phyloP scores from a whole-genome alignment of 2,329 filamentous ascomycete species.

The Mycocentrospora acerina region DNA sequence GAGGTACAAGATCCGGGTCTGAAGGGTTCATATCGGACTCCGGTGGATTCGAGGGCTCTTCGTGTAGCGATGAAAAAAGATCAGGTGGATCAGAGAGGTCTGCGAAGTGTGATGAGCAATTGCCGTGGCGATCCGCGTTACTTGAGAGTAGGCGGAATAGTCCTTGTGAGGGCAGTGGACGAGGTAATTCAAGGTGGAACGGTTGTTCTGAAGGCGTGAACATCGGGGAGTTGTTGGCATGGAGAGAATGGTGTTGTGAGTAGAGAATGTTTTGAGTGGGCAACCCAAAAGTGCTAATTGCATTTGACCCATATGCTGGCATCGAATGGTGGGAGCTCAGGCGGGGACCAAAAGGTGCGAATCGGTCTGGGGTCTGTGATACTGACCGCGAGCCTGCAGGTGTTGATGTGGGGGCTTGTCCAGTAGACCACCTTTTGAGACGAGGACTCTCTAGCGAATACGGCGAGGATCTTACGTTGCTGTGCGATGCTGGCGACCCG shows the following conservation, averaged over 20 bases:
- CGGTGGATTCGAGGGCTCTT: conserved; percentile 72
- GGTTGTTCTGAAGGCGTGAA: conserved; percentile 54
- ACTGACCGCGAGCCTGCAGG: conserved; percentile 59
- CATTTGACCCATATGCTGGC: conserved; percentile 38
- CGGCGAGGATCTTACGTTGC: conserved; percentile 67
- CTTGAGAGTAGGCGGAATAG: conserved; percentile 74
- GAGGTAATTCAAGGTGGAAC: conserved; percentile 58
- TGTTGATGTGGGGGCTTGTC: conserved; percentile 60
- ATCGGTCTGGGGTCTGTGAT: conserved; percentile 60
- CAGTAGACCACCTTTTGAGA: conserved; percentile 77
- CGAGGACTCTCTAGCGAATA: conserved; percentile 68
- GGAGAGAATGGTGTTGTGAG: conserved; percentile 53
- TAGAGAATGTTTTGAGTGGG: conserved; percentile 41
- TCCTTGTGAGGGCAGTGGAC: conserved; percentile 65
- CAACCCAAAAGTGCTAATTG: conserved; percentile 33
- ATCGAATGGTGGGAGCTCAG: conserved; percentile 48
- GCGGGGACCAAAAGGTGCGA: conserved; percentile 61
- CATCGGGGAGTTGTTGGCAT: conserved; percentile 49
- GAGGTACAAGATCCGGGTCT: conserved; percentile 73
- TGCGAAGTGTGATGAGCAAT: conserved; percentile 64
- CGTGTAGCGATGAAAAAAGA: conserved; percentile 71
- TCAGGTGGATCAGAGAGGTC: conserved; percentile 76
- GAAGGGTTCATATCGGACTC: conserved; percentile 79
- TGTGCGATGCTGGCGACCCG: conserved; percentile 70
- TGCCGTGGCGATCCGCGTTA: conserved; percentile 70